These are phyloP conservation scores for Phaeoacremonium minimum DNA, from an alignment of 2,329 filamentous ascomycete genomes.

Conservation along the genomic window DNA sequence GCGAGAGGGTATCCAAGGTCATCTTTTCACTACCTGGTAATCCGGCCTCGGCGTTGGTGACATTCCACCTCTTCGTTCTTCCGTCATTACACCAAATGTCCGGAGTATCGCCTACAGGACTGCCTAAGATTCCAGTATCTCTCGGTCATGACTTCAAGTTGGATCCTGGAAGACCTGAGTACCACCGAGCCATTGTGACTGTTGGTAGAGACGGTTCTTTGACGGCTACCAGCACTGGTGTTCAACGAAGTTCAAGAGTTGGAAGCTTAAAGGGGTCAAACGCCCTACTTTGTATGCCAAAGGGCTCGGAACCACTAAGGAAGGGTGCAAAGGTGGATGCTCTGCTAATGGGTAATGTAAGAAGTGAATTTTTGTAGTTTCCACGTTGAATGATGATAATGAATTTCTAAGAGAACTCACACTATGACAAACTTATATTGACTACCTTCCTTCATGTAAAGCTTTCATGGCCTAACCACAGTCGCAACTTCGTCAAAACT, in stretches of 20 bases:
- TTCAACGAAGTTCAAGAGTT: slow-evolving; percentile 84
- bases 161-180: slow-evolving; percentile 78
- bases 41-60: slow-evolving; percentile 87
- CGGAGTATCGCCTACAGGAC: slow-evolving; percentile 62
- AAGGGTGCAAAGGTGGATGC: slow-evolving; percentile 73
- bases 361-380: slow-evolving; percentile 14
- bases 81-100: slow-evolving; percentile 76
- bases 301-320: slow-evolving; percentile 56
- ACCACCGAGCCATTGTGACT: slow-evolving; percentile 77
- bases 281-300: slow-evolving; percentile 72
- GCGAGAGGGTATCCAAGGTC: slow-evolving; percentile 58
- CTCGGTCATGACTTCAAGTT: slow-evolving; percentile 69
- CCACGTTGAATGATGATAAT: too few relatives aligned
- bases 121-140: slow-evolving; percentile 68
- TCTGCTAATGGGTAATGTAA: slow-evolving; percentile 64
- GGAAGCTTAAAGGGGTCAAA: slow-evolving; percentile 88
- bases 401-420: too few relatives aligned
- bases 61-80: slow-evolving; percentile 89
- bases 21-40: slow-evolving; percentile 94
- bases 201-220: slow-evolving; percentile 64
- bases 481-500: too few relatives aligned
- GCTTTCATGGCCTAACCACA: too few relatives aligned
- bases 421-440: too few relatives aligned
- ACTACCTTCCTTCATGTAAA: too few relatives aligned
- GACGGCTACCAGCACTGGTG: slow-evolving; percentile 76